Base-by-base conservation (phyloP, 2,329 filamentous ascomycete genomes). In the Orbilia oligospora region DNA sequence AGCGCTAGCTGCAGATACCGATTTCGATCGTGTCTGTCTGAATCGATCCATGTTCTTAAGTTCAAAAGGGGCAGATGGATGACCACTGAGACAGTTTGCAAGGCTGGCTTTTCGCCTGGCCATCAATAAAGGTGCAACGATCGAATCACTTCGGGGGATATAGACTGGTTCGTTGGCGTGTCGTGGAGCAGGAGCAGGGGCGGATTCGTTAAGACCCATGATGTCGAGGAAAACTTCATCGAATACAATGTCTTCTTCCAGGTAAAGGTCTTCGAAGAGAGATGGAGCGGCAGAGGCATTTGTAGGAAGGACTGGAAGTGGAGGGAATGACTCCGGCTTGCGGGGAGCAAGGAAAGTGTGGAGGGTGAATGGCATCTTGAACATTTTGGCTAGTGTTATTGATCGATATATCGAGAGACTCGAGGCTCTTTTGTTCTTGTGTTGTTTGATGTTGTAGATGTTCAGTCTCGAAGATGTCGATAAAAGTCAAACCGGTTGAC, bases 281-380 rank as follows among this genome's bases (percentile, higher is more conserved):
- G 64, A 56, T 22, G 68, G 68, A 4, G 66, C 63, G 5, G 67
- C 41, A 8, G 67, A 49, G 14, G 27, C 65, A 12, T 51, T 53
- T n/a, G 75, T 63, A 9, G 75, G 75, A 1, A 78, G 68, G 38
- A 55, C 75, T 38, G 75, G 75, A n/a, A 78, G 75, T n/a, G 75
- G 75, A 24, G 75, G 75, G 64, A 78, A 78, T 46, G 56, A 78
- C 36, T 78, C 75, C 48, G 75, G 75, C 68, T 72, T 78, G 55
- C 75, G 75, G 33, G 75, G 75, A 63, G 75, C 75, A 48, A 78
- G 75, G 75, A 78, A 78, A 55, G 75, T 78, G 75, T 78, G 75
- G 27, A 78, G 64, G 33, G 75, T 70, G 68, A 78, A 72, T 56
- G 75, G 75, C 75, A 78, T 78, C 53, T 67, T 78, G 68, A 72